A percentile compares a stretch with the other conserved stretches of the same genome.
Conservation (phyloP, 305 asterid genomes). For the Fraxinus floribunda region DNA sequence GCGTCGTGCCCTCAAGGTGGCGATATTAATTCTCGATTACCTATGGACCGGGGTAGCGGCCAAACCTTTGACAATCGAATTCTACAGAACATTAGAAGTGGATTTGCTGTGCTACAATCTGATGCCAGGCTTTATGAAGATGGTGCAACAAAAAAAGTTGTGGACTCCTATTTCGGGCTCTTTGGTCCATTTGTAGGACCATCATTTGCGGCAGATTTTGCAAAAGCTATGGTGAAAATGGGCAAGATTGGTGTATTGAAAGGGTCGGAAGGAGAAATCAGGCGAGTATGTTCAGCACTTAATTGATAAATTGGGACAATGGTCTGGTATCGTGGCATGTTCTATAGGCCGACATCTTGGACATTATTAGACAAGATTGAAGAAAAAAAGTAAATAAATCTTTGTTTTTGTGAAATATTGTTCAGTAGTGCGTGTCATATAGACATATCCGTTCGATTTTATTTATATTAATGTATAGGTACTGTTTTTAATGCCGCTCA, state of each 20-base stretch:
- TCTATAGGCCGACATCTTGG: background rate
- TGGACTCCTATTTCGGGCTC: conserved; percentile 72
- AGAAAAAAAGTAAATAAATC: background rate
- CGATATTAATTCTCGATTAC: conserved; percentile 43
- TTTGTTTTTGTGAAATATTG: background rate
- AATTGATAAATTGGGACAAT: conserved; percentile 22
- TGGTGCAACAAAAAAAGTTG: conserved; percentile 39
- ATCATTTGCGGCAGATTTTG: conserved; percentile 68
- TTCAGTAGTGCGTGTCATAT: too few species aligned
- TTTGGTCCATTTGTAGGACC: conserved; percentile 44
- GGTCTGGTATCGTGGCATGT: background rate
- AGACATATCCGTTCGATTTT: too few species aligned
- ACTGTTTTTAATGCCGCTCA: background rate
- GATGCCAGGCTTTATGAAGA: conserved; percentile 71
- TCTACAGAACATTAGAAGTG: conserved; percentile 55
- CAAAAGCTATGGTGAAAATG: conserved; percentile 65
- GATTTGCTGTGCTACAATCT: conserved; percentile 70
- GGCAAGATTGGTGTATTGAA: conserved; percentile 68
- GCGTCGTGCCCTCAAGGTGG: conserved; percentile 58
- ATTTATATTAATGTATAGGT: too few species aligned
- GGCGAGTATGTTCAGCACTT: conserved; percentile 61
- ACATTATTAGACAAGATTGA: background rate
- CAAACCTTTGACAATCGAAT: conserved; percentile 54
- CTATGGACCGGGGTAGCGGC: conserved; percentile 58
- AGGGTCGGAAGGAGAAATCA: conserved; percentile 53